Conservation (phyloP, 2,329 filamentous ascomycete genomes). For the Eutypella sp. region DNA sequence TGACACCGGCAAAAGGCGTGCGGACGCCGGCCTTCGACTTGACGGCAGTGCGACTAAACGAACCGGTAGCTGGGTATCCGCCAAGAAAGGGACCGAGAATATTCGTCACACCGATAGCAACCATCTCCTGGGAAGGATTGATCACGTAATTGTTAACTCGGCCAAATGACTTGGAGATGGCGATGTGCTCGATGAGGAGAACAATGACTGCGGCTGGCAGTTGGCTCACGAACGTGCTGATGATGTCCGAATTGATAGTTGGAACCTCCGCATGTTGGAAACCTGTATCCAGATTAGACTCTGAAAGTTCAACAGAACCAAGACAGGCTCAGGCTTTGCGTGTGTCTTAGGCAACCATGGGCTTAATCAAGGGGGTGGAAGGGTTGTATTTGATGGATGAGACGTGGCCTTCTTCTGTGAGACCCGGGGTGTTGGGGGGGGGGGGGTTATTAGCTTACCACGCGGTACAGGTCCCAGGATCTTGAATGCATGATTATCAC, state of each 20-base stretch:
- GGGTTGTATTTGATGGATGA: too few relatives aligned
- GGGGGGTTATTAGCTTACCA: slow-evolving; percentile 40
- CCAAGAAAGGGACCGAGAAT: slow-evolving; percentile 88
- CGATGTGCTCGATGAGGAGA: slow-evolving; percentile 94
- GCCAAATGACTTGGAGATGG: slow-evolving; percentile 95
- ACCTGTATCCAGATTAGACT: slow-evolving; percentile 40
- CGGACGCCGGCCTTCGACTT: slow-evolving; percentile 95
- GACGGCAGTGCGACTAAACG: slow-evolving; percentile 93
- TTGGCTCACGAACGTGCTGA: slow-evolving; percentile 64
- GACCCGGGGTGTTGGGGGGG: too few relatives aligned
- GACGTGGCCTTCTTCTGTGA: too few relatives aligned
- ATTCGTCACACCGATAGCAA: slow-evolving; percentile 89
- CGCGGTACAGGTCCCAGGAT: slow-evolving; percentile 75
- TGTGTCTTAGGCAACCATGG: too few relatives aligned
- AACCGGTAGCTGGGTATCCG: slow-evolving; percentile 87
- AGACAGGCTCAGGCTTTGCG: too few relatives aligned
- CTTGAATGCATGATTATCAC: slow-evolving; percentile 60
- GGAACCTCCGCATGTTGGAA: slow-evolving; percentile 79
- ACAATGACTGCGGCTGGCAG: slow-evolving; percentile 87
- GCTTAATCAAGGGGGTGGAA: too few relatives aligned
- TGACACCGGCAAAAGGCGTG: slow-evolving; percentile 83
- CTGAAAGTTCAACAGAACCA: too few relatives aligned
- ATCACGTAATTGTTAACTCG: slow-evolving; percentile 95
- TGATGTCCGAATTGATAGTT: slow-evolving; percentile 57
- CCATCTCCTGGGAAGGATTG: slow-evolving; percentile 90